Conservation (phyloP, 352 stramenopile genomes). For the Globisporangium nodosum region DNA sequence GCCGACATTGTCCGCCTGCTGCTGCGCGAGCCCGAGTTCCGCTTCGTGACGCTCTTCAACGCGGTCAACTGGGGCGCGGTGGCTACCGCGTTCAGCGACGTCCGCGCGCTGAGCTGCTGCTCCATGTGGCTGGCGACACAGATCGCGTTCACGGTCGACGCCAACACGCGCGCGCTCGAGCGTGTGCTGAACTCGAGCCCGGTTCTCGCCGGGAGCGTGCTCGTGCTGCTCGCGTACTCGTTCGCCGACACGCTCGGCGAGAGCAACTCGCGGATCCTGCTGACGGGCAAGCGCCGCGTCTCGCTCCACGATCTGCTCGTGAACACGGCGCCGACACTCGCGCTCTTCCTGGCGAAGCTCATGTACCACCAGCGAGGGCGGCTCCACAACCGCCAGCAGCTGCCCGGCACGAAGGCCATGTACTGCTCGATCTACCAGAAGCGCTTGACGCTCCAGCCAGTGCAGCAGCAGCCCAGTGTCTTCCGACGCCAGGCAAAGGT, state of each 20-base stretch:
- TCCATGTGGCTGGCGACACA: slow-evolving; percentile 22
- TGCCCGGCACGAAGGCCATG: slow-evolving; percentile 6
- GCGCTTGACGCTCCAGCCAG: slow-evolving; percentile 11
- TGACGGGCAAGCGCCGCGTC: slow-evolving; percentile 11
- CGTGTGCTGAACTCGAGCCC: slow-evolving; percentile 5
- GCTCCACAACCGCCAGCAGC: not conserved
- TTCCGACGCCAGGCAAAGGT: slow-evolving; percentile 3
- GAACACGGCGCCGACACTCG: slow-evolving; percentile 20
- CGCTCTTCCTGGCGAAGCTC: slow-evolving; percentile 16
- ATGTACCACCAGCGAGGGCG: slow-evolving; percentile 11
- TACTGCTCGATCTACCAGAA: slow-evolving; percentile 18
- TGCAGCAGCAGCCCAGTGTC: not conserved
- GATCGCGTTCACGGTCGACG: slow-evolving; percentile 18
- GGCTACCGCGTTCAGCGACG: slow-evolving; percentile 14
- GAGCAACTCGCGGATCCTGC: slow-evolving; percentile 8
- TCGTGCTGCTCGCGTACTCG: slow-evolving; percentile 7
- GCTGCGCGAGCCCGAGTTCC: slow-evolving; percentile 19
- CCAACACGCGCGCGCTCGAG: slow-evolving; percentile 12
- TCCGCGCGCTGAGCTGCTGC: slow-evolving; percentile 12
- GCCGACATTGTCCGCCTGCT: slow-evolving; percentile 14
- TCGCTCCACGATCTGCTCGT: slow-evolving; percentile 21
- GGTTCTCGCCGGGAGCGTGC: not conserved
- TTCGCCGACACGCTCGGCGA: slow-evolving; percentile 6
- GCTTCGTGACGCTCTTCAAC: slow-evolving; percentile 18
- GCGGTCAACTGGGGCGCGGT: slow-evolving; percentile 19